Percentiles rank a stretch among this genome's conserved stretches.
phyloP scores from a whole-genome alignment of 768 basidiomycete genomes.

The Saitozyma podzolica region DNA sequence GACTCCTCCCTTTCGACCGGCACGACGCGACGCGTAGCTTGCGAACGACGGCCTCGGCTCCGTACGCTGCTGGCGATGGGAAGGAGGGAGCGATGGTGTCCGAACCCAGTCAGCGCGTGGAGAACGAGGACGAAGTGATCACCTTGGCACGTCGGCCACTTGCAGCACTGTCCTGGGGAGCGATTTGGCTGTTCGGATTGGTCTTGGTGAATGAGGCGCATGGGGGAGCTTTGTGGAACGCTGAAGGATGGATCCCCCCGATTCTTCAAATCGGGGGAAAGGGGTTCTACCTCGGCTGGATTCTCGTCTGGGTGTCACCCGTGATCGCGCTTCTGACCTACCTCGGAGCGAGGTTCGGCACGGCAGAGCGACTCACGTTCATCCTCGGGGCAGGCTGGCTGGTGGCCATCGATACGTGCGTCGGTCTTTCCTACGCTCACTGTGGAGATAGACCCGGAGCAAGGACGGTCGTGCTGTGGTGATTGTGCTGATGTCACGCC shows the following conservation, averaged over 20 bases:
- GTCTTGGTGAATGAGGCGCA: constrained; percentile 30
- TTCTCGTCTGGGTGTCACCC: constrained; percentile 47
- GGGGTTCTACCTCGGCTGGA: constrained; percentile 48
- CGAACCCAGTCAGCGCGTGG: background rate
- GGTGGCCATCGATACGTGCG: constrained; percentile 47
- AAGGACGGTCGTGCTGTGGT: background rate
- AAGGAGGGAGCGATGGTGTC: background rate
- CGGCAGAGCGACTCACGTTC: constrained; percentile 14
- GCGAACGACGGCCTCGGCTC: background rate
- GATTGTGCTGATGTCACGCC: background rate
- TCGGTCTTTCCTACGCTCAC: background rate
- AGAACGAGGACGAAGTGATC: constrained; percentile 19
- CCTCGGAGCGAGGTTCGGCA: constrained; percentile 33
- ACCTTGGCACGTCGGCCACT: constrained; percentile 35
- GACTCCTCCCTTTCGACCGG: constrained; percentile 35
- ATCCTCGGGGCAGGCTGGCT: constrained; percentile 31
- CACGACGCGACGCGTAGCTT: background rate
- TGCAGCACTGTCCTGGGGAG: constrained; percentile 27
- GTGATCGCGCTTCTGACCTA: constrained; percentile 43
- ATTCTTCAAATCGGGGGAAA: constrained; percentile 19
- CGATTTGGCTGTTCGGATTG: constrained; percentile 14
- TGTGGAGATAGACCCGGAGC: background rate
- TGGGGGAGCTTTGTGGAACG: background rate
- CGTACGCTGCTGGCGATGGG: background rate
- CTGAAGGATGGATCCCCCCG: constrained; percentile 1